These are phyloP conservation scores for Cudoniella acicularis DNA, from an alignment of 495 filamentous ascomycete genomes.

Conservation along the genomic window DNA sequence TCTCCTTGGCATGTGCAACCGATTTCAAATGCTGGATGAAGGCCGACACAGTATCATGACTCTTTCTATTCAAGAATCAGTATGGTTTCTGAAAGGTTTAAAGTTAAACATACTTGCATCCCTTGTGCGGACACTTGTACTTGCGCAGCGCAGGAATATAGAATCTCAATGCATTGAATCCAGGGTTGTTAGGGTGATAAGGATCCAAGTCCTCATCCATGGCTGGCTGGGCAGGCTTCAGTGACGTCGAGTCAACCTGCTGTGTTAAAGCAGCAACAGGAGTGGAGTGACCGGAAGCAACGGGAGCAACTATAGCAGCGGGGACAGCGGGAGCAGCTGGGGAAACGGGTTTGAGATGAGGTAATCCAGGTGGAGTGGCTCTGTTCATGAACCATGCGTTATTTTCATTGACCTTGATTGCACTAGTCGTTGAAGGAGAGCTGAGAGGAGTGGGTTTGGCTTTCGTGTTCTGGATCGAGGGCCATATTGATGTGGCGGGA, in stretches of 20 bases:
- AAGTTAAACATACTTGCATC: constrained; percentile 33
- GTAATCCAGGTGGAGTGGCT: too few species aligned
- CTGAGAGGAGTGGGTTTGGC: too few species aligned
- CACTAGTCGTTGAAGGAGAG: too few species aligned
- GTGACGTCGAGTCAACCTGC: neutral
- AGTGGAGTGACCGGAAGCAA: too few species aligned
- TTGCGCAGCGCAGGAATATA: constrained; percentile 24
- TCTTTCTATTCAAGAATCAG: constrained; percentile 28
- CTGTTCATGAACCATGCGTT: neutral
- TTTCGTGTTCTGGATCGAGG: too few species aligned
- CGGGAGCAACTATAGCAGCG: too few species aligned
- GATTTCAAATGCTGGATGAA: constrained; percentile 34
- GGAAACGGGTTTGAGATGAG: too few species aligned
- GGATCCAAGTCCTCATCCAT: constrained; percentile 1
- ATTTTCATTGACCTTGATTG: neutral
- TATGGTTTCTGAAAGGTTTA: neutral
- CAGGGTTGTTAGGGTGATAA: constrained; percentile 29
- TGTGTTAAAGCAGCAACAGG: neutral
- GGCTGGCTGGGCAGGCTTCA: neutral
- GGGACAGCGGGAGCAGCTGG: too few species aligned
- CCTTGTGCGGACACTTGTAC: constrained; percentile 38
- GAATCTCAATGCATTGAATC: constrained; percentile 29
- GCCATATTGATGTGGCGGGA: too few species aligned
- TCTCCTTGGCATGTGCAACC: constrained; percentile 21
- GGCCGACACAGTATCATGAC: constrained; percentile 10